These are phyloP conservation scores for Reutealis trisperma DNA, from an alignment of 345 rosid genomes.

Conservation along the genomic window DNA sequence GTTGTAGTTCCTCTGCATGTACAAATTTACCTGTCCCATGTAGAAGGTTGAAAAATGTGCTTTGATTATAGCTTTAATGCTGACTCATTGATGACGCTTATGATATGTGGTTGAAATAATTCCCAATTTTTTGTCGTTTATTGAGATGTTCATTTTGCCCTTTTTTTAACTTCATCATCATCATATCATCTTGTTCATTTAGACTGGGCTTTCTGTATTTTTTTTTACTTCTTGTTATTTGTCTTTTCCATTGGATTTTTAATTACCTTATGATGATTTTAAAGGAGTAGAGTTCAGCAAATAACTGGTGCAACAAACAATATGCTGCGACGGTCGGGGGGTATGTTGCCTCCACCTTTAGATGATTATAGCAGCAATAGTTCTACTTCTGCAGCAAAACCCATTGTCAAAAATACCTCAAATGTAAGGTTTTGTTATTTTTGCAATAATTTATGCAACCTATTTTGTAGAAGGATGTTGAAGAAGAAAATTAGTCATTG, in stretches of 20 bases:
- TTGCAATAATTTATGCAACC: neutral
- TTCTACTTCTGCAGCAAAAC: constrained; percentile 52
- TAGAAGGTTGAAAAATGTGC: neutral
- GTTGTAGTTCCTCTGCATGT: too few relatives aligned
- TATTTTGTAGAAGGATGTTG: neutral
- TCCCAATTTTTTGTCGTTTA: neutral
- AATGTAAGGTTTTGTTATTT: constrained; percentile 52
- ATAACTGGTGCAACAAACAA: constrained; percentile 61
- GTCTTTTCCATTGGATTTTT: constrained; percentile 16
- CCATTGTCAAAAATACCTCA: constrained; percentile 43
- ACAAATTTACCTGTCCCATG: neutral
- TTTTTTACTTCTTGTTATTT: neutral
- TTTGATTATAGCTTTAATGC: neutral
- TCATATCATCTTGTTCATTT: neutral
- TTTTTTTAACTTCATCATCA: neutral
- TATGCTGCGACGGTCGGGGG: constrained; percentile 60
- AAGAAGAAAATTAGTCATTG: neutral
- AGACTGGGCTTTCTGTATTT: neutral
- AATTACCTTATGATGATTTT: constrained; percentile 32
- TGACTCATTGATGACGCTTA: neutral
- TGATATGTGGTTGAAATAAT: neutral
- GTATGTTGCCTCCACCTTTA: constrained; percentile 71
- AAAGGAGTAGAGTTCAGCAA: constrained; percentile 81
- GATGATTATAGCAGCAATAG: constrained; percentile 57
- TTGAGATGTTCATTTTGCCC: neutral